A percentile compares a stretch with the other conserved stretches of the same genome.
These are phyloP conservation scores for Mallotus japonicus DNA, from an alignment of 441 rosid genomes.

Conservation along the genomic window DNA sequence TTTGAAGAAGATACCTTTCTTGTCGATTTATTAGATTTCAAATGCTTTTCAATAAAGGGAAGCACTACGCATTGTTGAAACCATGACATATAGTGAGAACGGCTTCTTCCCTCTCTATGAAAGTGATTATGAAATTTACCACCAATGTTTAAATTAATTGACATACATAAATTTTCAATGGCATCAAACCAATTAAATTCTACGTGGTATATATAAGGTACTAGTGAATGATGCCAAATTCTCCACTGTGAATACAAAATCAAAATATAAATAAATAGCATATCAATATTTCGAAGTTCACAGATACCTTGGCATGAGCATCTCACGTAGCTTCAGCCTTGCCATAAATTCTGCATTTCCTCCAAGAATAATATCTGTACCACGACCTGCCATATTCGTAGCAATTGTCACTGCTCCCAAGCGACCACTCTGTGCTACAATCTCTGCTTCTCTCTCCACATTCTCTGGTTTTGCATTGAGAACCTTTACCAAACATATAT, in stretches of 20 bases:
- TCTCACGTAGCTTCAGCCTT: constrained; percentile 95
- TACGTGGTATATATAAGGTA: background rate
- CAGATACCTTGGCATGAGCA: constrained; percentile 91
- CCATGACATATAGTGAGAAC: background rate
- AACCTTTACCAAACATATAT: constrained; percentile 51
- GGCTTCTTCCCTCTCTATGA: constrained; percentile 9
- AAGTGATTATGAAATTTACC: background rate
- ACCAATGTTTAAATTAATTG: background rate
- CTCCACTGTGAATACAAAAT: background rate
- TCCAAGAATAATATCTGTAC: constrained; percentile 97
- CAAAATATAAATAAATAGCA: background rate
- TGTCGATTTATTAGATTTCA: background rate
- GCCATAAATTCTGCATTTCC: constrained; percentile 99
- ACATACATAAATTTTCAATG: background rate
- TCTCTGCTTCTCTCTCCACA: constrained; percentile 99
- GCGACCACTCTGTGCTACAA: constrained; percentile 99
- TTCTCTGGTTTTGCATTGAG: constrained; percentile 99
- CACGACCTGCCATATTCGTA: constrained; percentile 99
- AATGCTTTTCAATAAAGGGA: constrained; percentile 4
- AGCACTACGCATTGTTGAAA: background rate
- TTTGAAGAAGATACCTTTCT: constrained; percentile 1
- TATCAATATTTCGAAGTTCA: constrained; percentile 15
- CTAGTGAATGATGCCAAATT: too few relatives aligned
- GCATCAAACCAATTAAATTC: background rate
- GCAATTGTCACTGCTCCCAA: constrained; percentile 96